A percentile compares a stretch with the other conserved stretches of the same genome.
These are phyloP conservation scores for Phytophthora sojae DNA, from an alignment of 352 stramenopile species.

Conservation along the genomic window DNA sequence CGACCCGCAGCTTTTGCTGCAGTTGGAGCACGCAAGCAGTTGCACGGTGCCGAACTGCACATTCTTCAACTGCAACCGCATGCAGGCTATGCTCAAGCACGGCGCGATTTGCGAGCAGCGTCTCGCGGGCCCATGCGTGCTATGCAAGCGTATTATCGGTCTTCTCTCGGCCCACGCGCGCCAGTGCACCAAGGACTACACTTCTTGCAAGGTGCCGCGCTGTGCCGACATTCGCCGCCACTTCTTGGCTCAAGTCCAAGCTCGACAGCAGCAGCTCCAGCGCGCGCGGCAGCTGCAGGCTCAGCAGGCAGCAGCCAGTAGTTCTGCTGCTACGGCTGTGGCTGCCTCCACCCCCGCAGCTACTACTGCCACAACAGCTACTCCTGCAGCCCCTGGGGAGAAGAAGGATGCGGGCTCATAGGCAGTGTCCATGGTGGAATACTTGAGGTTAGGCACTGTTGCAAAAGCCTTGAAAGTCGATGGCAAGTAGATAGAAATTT, in stretches of 20 bases:
- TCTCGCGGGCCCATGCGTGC: conserved; percentile 78
- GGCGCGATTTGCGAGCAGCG: conserved; percentile 86
- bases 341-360: conserved; percentile 5
- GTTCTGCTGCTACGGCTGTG: background rate
- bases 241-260: conserved; percentile 83
- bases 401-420: conserved; percentile 31
- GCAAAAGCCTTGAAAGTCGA: too few relatives aligned
- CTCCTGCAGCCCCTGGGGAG: conserved; percentile 20
- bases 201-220: conserved; percentile 81
- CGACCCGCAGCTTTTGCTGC: conserved; percentile 84
- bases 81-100: conserved; percentile 92
- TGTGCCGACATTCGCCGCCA: conserved; percentile 89
- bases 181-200: conserved; percentile 83
- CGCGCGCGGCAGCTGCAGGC: conserved; percentile 47
- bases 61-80: conserved; percentile 89
- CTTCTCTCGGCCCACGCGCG: conserved; percentile 84
- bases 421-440: conserved; percentile 17
- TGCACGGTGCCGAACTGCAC: conserved; percentile 75
- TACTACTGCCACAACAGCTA: background rate
- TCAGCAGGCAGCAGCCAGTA: conserved; percentile 29
- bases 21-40: conserved; percentile 86
- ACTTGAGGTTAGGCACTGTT: conserved; percentile 7
- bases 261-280: conserved; percentile 70
- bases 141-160: conserved; percentile 89
- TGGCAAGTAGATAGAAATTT: conserved; percentile 38